Conservation (phyloP, 2,329 filamentous ascomycete species). For the Ophiostoma triangulosporum region DNA sequence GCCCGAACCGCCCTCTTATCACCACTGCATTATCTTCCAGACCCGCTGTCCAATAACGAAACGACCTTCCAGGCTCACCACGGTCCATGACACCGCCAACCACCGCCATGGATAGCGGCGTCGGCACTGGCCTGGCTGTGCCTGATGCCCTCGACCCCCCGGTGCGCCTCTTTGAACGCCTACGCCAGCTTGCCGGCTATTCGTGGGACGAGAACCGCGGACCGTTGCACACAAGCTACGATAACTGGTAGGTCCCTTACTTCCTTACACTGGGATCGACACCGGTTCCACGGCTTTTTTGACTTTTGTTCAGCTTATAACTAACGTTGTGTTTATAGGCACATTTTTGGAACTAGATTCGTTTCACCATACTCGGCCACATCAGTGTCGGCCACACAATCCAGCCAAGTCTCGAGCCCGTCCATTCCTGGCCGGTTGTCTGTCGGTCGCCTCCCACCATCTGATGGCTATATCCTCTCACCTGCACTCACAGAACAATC, state of each 20-base stretch:
- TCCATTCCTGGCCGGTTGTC: conserved; percentile 28
- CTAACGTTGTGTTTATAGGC: conserved; percentile 28
- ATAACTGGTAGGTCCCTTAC: conserved; percentile 56
- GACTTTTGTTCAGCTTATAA: neutral
- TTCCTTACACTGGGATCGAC: neutral
- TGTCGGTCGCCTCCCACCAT: conserved; percentile 30
- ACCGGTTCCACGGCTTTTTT: neutral
- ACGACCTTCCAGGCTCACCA: neutral
- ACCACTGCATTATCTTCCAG: neutral
- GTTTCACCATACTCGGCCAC: conserved; percentile 37
- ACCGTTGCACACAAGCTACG: conserved; percentile 59
- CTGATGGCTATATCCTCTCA: conserved; percentile 23
- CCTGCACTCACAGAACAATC: conserved; percentile 25
- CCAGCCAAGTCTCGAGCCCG: conserved; percentile 30
- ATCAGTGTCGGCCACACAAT: conserved; percentile 15
- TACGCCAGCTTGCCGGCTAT: conserved; percentile 61
- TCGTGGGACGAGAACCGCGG: conserved; percentile 55
- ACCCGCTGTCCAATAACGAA: neutral
- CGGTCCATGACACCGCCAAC: conserved; percentile 15
- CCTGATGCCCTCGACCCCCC: conserved; percentile 50
- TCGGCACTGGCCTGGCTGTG: conserved; percentile 24
- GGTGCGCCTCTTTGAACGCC: conserved; percentile 55
- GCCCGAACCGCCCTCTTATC: neutral
- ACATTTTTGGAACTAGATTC: conserved; percentile 51
- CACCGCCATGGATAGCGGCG: conserved; percentile 35